Base-by-base conservation (phyloP, 371 early-diverging fungal species). In the Mortierella polycephala region DNA sequence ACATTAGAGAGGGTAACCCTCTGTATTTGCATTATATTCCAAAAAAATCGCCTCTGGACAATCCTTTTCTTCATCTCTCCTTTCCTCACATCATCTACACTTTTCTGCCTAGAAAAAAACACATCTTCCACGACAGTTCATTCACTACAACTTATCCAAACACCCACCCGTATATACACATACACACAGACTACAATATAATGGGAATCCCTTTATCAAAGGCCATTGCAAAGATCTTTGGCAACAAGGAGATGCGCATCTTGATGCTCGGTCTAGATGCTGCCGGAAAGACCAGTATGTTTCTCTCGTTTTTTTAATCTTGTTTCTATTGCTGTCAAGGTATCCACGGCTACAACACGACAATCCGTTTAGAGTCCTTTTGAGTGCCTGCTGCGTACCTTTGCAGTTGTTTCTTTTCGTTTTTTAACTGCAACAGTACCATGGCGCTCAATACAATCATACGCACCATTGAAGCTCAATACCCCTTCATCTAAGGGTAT, bases 221-320 rank as follows among this genome's bases (percentile, higher is more conserved):
- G 69, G 67, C 89, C 89, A 58, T 91, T 86, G 74, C 86, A 49
- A 89, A 87, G 73, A 82, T 95, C 72, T 90, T 92, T 85, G 93
- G 94, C 66, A 93, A 90, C 75, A 94, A 91, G 79, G 94, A 96
- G 82, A 90, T 95, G 89, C 93, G 94, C 80, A 91, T 97, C 64
- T 85, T 96, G 14, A 94, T 96, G 90, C 86, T 96, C 42, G 98
- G 98, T 57, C 85, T 95, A 53, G 96, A 97, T 85, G 95, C 95
- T 62, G 94, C 96, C 52, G 98, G 98, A 63, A 97, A 97, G 87
- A 97, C 96, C 69, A 95, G 93, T 89, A 91, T 82, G 84, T 81
- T 12, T 62, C 21, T 40, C 41, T 40, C 37, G 53, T 51, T 69
- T 55, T 55, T 50, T 18, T 47, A 46, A n/a, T 23, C 46, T 49